Evolutionary conservation across 2,329 filamentous ascomycete genomes (phyloP).

Genomic region (Scleromitrula shiraiana): DNA sequence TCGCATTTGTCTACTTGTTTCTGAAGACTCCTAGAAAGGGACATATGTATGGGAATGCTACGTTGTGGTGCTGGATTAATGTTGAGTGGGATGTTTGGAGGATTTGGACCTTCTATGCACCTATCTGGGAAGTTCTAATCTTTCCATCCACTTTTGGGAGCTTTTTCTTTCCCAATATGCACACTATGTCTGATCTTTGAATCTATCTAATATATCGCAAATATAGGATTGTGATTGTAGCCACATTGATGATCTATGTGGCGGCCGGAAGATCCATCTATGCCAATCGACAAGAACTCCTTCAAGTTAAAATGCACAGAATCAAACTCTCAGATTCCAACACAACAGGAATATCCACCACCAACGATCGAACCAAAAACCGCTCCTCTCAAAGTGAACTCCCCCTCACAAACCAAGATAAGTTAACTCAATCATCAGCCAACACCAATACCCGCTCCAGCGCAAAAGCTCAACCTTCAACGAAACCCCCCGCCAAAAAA

Average conservation of each 20-base stretch:
- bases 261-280: too few species aligned
- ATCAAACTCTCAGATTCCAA: too few species aligned
- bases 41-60: conserved; percentile 30
- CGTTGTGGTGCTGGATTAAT: conserved; percentile 73
- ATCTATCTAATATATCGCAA: too few species aligned
- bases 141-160: background rate
- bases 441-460: conserved; percentile 1
- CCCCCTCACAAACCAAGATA: too few species aligned
- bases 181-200: too few species aligned
- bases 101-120: conserved; percentile 64
- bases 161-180: too few species aligned
- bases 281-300: too few species aligned
- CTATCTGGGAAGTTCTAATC: conserved; percentile 43
- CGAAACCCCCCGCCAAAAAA: conserved; percentile 3
- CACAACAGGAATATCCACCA: too few species aligned
- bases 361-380: conserved; percentile 10
- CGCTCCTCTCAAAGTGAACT: conserved; percentile 13
- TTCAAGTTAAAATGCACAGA: too few species aligned
- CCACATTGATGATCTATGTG: too few species aligned
- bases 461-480: conserved; percentile 3
- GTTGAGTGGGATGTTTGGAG: conserved; percentile 60
- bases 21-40: conserved; percentile 30
- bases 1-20: conserved; percentile 43
- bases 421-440: too few species aligned
- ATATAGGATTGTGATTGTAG: too few species aligned